Evolutionary conservation across 768 basidiomycete genomes (phyloP), one percentile per base, ranked within the genome.

Genomic region (Grammothele lineata): DNA sequence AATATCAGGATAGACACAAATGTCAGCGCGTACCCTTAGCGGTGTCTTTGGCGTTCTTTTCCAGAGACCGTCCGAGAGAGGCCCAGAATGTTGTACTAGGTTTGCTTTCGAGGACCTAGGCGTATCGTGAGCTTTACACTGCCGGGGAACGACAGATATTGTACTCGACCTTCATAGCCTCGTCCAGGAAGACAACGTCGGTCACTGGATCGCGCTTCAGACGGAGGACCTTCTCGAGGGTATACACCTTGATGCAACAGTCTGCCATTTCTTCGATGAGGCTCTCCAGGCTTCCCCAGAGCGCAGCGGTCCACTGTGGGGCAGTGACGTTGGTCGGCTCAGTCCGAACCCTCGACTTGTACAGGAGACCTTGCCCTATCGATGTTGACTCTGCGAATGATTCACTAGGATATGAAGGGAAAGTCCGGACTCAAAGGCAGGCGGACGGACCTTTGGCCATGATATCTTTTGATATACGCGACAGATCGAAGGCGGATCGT

Each of bases 241-340:
- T 87, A 64, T 98, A 95, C 5, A 98, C 91, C 76, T 97, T 96
- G 63, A 92, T 81, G 60, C 96, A 98, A 55, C 87, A 88, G 41
- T 81, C 83, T 2, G 89, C 80, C 78, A 99, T 85, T 55, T 94
- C 92, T 57, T 89, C 85, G 12, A 95, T 79, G 59, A 98, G 80
- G 11, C 68, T 71, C 57, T 93, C 92, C 8, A 99, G 69, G 37
- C 90, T 73, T 2, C 67, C 61, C 92, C 93, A 97, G 3, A 96
- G 70, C 4, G 84, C 85, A 4, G 81, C 75, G 0, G 83, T 76
- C 75, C 89, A 99, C 57, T 92, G 91, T 1, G 91, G 87, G 9
- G 87, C 84, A 2, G 87, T 97, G 32, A 86, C 66, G 50, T 76
- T 90, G 0, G 92, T 96, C 9, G 95, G 96, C 59, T 97, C 94